These are phyloP conservation scores for Nemania bipapillata DNA, from an alignment of 2,329 filamentous ascomycete species.

Conservation along the genomic window DNA sequence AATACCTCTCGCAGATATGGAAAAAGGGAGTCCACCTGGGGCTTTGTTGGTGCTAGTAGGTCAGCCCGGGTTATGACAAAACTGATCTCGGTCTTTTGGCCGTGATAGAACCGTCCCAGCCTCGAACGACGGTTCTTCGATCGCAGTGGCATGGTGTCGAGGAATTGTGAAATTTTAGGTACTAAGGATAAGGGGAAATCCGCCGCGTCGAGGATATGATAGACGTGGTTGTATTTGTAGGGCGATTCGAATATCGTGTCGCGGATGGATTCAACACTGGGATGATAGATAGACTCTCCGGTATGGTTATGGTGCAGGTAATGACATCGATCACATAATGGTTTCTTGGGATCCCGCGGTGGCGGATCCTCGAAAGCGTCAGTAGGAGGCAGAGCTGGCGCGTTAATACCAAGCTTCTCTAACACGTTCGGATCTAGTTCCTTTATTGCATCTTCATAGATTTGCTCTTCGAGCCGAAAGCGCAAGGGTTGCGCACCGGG, in stretches of 20 bases:
- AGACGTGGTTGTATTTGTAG: conserved; percentile 90
- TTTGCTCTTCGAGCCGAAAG: conserved; percentile 56
- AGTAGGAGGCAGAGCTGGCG: conserved; percentile 49
- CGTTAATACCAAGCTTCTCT: conserved; percentile 59
- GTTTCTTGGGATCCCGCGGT: conserved; percentile 54
- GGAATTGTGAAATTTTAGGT: conserved; percentile 75
- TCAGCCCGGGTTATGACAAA: conserved; percentile 93
- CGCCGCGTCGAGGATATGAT: conserved; percentile 92
- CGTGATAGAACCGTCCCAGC: conserved; percentile 70
- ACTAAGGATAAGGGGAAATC: conserved; percentile 96
- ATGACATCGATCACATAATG: conserved; percentile 89
- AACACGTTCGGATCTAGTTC: conserved; percentile 57
- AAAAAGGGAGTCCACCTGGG: conserved; percentile 86
- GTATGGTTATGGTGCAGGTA: conserved; percentile 78
- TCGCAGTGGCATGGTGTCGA: conserved; percentile 78
- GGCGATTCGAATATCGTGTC: conserved; percentile 89
- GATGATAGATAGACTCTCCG: conserved; percentile 79
- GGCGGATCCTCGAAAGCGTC: too few species aligned
- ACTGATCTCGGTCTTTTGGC: conserved; percentile 79
- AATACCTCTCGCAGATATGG: conserved; percentile 83
- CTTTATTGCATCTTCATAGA: conserved; percentile 61
- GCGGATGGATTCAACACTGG: conserved; percentile 80
- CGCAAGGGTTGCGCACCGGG: conserved; percentile 45
- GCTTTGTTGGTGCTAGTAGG: conserved; percentile 82
- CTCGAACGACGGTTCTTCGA: conserved; percentile 83